Evolutionary conservation across 257 asterid species (phyloP), one percentile per base, ranked within the genome.

Genomic region (Nicotiana undulata): DNA sequence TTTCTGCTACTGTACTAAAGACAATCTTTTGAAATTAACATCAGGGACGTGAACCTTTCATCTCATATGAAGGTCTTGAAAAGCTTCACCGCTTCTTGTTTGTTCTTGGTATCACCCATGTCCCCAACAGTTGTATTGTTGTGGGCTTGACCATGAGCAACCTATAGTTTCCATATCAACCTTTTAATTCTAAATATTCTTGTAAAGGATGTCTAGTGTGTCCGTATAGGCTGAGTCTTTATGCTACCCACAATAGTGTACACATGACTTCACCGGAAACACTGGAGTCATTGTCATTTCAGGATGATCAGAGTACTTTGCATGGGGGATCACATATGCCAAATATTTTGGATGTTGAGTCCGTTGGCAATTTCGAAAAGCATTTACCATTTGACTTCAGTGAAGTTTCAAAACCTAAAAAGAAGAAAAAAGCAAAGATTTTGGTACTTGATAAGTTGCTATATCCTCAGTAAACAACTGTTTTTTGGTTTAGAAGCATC

Each of bases 101-200:
- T 81, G 97, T 94, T 86, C 97, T 94, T 55, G 97, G 93, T 26
- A 89, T 93, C 60, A 90, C 94, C 59, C 97, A 94, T 84, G 94
- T 94, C 65, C 81, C 91, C 40, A 93, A 93, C 80, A 93, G 97
- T 68, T 91, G 93, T 80, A 79, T 94, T 81, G 81, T 92, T 4
- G 97, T 94, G 0, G 97, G 90, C 80, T 82, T 94, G 85, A 84
- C 98, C n/a, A 94, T 91, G 98, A 92, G 86, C 88, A 94, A 94
- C 96, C 97, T 91, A 81, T 24, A 37, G 18, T 78, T 70, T 22
- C 52, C 32, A 20, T 44, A 44, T 49, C 31, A 20, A 20, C 0
- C 22, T 70, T 63, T 63, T 46, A 46, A 12, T 46, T 26, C 70
- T 63, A 63, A 10, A 28, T 11, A 24, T 24, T 10, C 8, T 34